Evolutionary conservation across 1,284 basidiomycete species (phyloP), one percentile per base, ranked within the genome.

Genomic region (Mycosarcoma maydis): DNA sequence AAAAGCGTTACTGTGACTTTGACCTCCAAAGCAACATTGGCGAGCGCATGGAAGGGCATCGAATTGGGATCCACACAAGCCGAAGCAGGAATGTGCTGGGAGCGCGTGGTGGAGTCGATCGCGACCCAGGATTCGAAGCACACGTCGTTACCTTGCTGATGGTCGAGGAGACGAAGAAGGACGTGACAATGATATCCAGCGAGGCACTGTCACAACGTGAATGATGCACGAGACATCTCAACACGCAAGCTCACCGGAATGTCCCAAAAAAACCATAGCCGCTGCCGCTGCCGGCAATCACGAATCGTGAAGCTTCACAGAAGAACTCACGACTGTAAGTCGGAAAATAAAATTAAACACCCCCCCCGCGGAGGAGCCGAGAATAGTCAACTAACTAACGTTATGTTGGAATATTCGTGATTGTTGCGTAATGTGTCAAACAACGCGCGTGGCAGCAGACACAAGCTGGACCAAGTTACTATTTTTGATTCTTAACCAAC

Each of bases 41-140:
- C 17, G 7, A 51, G 40, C 2, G 40, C 22, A n/a, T 50, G 26
- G 43, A 51, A 61, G 11, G 46, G 47, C 2, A 61, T 51, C 30
- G 46, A 49, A 38, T 38, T 30, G 3, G 59, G 59, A 40, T 55
- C 59, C 8, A 53, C 30, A 2, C 46, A 46, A 6, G 54, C 41
- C 4, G 46, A 49, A 10, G 54, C 45, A 2, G 46, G 54, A n/a
- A 56, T 48, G 34, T 49, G 29, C 27, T 56, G 49, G 17, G 54
- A 42, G 22, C 54, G 46, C 22, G 54, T 56, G 19, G 24, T 17
- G 11, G 41, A 14, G 41, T 56, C 46, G 19, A 29, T 43, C 4
- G 33, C 20, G 14, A 44, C 41, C 29, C 46, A 49, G 10, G 27
- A 38, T 11, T 39, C 46, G 29, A 56, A 49, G 36, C 46, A 56